A percentile compares a stretch with the other conserved stretches of the same genome.
Conservation (phyloP, 768 basidiomycete genomes). For the Suillus ampliporus region DNA sequence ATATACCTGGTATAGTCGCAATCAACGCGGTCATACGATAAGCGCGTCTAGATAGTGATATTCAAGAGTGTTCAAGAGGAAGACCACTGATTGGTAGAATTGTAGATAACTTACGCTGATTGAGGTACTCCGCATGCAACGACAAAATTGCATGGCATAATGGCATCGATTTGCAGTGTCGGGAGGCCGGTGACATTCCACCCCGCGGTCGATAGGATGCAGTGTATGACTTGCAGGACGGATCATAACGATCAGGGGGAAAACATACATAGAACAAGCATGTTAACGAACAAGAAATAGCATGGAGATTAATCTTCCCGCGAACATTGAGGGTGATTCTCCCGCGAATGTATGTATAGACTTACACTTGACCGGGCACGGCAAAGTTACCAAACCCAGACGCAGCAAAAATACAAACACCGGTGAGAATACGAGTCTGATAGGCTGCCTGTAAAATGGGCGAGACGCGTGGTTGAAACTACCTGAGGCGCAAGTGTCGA, state of each 20-base stretch:
- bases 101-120: neutral
- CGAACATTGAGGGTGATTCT: conserved; percentile 1
- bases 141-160: neutral
- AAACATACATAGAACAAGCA: conserved; percentile 5
- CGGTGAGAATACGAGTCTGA: neutral
- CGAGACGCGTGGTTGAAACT: neutral
- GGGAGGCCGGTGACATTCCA: conserved; percentile 1
- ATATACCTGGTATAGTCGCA: neutral
- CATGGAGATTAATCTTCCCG: neutral
- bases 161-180: neutral
- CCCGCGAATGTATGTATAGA: conserved; percentile 1
- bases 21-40: neutral
- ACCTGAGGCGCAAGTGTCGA: neutral
- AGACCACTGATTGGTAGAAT: conserved; percentile 1
- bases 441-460: neutral
- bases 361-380: neutral
- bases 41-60: conserved; percentile 7
- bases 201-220: conserved; percentile 4
- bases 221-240: neutral
- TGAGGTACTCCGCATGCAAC: neutral
- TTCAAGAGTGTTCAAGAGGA: neutral
- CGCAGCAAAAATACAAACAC: neutral
- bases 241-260: neutral
- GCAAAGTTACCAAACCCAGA: neutral
- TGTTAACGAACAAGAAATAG: neutral